A percentile compares a stretch with the other conserved stretches of the same genome.
Conservation (phyloP, 768 basidiomycete genomes). For the Lepiota brunneoincarnata region DNA sequence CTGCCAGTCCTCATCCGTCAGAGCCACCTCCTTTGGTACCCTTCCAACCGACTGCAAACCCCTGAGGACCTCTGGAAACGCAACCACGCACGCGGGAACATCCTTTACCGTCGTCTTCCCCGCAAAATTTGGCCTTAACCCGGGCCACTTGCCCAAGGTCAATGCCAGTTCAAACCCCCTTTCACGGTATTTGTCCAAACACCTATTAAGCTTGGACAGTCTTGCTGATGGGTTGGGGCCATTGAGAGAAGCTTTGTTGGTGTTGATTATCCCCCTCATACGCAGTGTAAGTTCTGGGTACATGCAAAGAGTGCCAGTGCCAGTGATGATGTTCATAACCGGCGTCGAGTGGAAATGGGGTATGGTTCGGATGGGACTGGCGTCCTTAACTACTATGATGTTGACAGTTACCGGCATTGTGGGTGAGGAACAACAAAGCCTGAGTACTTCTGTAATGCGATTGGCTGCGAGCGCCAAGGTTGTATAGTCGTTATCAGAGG, state of each 20-base stretch:
- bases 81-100: constrained; percentile 2
- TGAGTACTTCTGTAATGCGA: constrained; percentile 1
- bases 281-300: constrained; percentile 9
- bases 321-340: constrained; percentile 14
- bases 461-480: neutral
- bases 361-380: neutral
- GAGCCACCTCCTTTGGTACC: neutral
- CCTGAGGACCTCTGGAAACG: constrained; percentile 3
- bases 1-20: neutral
- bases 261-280: constrained; percentile 3
- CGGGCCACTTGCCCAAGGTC: constrained; percentile 9
- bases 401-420: neutral
- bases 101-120: neutral
- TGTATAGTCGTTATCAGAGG: neutral
- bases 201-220: neutral
- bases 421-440: neutral
- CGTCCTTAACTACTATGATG: neutral
- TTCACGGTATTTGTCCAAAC: constrained; percentile 1
- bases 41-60: neutral
- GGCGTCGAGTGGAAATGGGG: constrained; percentile 11
- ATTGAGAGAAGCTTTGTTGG: neutral
- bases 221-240: neutral
- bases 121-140: constrained; percentile 6
- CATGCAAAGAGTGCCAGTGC: constrained; percentile 6
- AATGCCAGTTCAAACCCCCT: constrained; percentile 8